Conservation (phyloP, 2,329 filamentous ascomycete genomes). For the Coccinonectria pachysandricola region DNA sequence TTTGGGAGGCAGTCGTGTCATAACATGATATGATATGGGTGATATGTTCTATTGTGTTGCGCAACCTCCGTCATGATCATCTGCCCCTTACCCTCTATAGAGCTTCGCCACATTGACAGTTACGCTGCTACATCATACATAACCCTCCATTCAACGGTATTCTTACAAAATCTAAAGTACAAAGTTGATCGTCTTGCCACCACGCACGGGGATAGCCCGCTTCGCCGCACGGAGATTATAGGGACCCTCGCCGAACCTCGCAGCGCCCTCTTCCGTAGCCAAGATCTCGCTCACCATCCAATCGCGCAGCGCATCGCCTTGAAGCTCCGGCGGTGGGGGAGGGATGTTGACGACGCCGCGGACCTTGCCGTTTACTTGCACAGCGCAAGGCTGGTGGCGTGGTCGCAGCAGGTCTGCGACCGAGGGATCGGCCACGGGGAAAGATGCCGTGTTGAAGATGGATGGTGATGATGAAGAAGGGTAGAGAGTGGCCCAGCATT, state of each 20-base stretch:
- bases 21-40: too few relatives aligned
- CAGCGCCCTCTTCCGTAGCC: conserved; percentile 47
- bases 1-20: too few relatives aligned
- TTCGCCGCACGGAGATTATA: conserved; percentile 43
- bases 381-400: conserved; percentile 46
- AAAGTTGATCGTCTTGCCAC: conserved; percentile 65
- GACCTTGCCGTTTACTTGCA: conserved; percentile 74
- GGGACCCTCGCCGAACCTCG: conserved; percentile 39
- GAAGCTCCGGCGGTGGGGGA: conserved; percentile 32
- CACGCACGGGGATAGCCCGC: conserved; percentile 55
- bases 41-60: neutral
- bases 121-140: too few relatives aligned
- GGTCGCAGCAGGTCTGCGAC: conserved; percentile 39
- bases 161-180: conserved; percentile 34
- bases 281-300: conserved; percentile 56
- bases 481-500: conserved; percentile 60
- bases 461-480: conserved; percentile 21
- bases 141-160: too few relatives aligned
- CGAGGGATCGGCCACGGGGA: conserved; percentile 45
- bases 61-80: conserved; percentile 1
- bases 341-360: conserved; percentile 58
- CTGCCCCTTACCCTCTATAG: too few relatives aligned
- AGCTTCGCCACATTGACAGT: too few relatives aligned
- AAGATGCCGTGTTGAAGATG: conserved; percentile 39
- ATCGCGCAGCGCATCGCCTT: conserved; percentile 36